A percentile compares a stretch with the other conserved stretches of the same genome.
Evolutionary conservation across 164 flowering plant genomes (phyloP).

Genomic region (Saururus chinensis): DNA sequence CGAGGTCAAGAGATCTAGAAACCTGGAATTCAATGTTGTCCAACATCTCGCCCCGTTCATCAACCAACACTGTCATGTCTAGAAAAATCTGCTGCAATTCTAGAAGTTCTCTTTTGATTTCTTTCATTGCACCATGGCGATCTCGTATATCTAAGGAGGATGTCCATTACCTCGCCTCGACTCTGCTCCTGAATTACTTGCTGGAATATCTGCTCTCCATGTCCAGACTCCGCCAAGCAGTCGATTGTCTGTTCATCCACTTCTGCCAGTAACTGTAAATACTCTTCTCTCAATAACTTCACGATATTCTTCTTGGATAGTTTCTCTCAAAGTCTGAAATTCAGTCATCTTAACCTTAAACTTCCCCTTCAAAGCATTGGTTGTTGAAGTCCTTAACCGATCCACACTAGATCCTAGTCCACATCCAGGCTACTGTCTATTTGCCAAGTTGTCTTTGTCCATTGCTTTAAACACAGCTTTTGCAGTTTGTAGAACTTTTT

Average conservation of each 20-base stretch:
- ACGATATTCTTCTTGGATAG: constrained; percentile 82
- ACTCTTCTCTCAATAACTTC: constrained; percentile 97
- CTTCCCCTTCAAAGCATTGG: constrained; percentile 64
- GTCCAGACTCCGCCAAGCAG: constrained; percentile 81
- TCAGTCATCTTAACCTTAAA: constrained; percentile 83
- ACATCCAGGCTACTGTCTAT: constrained; percentile 82
- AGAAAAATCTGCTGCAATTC: constrained; percentile 92
- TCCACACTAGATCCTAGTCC: constrained; percentile 85
- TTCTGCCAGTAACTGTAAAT: constrained; percentile 93
- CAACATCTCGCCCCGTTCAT: constrained; percentile 90
- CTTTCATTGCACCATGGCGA: constrained; percentile 88
- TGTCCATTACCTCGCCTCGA: constrained; percentile 97
- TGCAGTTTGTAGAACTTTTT: no score
- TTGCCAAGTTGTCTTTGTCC: constrained; percentile 69
- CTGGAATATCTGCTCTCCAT: constrained; percentile 93
- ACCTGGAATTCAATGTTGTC: constrained; percentile 95
- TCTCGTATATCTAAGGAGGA: constrained; percentile 97
- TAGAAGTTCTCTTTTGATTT: constrained; percentile 79
- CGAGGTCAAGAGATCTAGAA: constrained; percentile 81
- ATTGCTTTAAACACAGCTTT: no score
- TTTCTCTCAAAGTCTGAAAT: constrained; percentile 77
- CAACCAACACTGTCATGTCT: constrained; percentile 92
- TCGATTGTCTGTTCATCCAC: constrained; percentile 99
- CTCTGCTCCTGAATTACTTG: constrained; percentile 95
- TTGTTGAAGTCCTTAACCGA: constrained; percentile 71